Evolutionary conservation across 2,329 filamentous ascomycete genomes (phyloP), one percentile per base, ranked within the genome.

Genomic region (Penicillium sclerotigenum): DNA sequence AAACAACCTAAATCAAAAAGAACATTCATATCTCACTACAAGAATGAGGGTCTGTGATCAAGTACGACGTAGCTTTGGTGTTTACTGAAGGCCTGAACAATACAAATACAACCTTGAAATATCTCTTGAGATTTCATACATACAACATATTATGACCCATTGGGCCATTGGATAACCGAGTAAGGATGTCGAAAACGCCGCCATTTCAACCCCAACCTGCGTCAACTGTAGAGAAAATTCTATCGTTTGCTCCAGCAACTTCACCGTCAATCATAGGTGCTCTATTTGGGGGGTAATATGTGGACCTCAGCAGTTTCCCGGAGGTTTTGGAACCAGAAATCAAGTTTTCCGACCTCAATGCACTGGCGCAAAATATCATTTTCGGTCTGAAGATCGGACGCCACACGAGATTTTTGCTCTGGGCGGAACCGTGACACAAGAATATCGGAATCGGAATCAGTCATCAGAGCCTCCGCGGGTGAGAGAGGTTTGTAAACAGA

Each of bases 331-430:
- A 82, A 81, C 89, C 92, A 96, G 54, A 87, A 81, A 7, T 85
- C 83, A 11, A 96, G 80, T 36, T 86, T 81, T 56, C 85, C 81
- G 70, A 86, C 86, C 54, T 88, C 83, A 20, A 94, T 79, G 68
- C 85, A 85, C 48, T 81, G 79, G 49, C 79, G 76, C 37, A 97
- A 78, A 11, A 82, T 69, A 58, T 82, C 80, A 67, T 93, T 88
- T 73, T 96, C 91, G 55, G 81, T 80, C 55, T 83, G 79, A 76
- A 94, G 88, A 56, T 90, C 89, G 26, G 86, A 83, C 28, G 87
- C 75, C 56, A 96, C 81, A 55, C 85, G 86, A 55, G 84, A 80
- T 56, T 85, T 82, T 65, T 89, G 82, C 41, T 84, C 81, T 40
- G 86, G 82, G 56, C 87, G 83, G 66, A 86, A 80, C 41, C 70